phyloP scores from a whole-genome alignment of 2,329 filamentous ascomycete species.

The Fusarium caatingaense region DNA sequence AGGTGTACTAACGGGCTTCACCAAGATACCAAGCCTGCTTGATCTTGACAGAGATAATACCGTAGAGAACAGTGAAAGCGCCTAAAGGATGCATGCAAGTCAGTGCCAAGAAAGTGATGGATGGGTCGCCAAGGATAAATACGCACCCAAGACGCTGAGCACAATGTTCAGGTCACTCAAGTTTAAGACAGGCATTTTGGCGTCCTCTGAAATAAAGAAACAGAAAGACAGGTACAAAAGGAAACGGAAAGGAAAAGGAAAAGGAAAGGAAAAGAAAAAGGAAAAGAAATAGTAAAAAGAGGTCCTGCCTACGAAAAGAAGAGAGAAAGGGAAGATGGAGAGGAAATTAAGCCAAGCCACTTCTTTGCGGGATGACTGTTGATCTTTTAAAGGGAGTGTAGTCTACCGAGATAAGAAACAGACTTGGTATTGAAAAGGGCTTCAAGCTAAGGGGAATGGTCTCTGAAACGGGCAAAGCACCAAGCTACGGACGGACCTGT shows the following conservation, averaged over 20 bases:
- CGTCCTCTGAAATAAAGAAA: neutral
- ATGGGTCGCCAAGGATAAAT: slow-evolving; percentile 58
- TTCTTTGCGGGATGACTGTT: neutral
- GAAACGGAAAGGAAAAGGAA: neutral
- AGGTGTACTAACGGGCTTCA: slow-evolving; percentile 62
- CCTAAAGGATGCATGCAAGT: slow-evolving; percentile 54
- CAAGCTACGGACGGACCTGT: neutral
- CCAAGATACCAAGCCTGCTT: slow-evolving; percentile 66
- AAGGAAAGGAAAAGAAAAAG: neutral
- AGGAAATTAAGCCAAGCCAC: neutral
- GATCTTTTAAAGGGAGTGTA: neutral
- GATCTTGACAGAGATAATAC: slow-evolving; percentile 63
- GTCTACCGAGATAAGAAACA: neutral
- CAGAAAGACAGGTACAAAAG: neutral
- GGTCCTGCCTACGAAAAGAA: slow-evolving; percentile 13
- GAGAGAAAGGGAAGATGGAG: neutral
- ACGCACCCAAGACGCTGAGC: slow-evolving; percentile 56
- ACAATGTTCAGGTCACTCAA: slow-evolving; percentile 65
- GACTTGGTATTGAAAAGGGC: neutral
- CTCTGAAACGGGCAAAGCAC: neutral
- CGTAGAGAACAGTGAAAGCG: slow-evolving; percentile 60
- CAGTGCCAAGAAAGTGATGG: slow-evolving; percentile 12
- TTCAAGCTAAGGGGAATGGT: neutral
- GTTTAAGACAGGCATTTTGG: slow-evolving; percentile 50
- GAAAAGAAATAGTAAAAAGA: neutral